A percentile compares a stretch with the other conserved stretches of the same genome.
Evolutionary conservation across 768 basidiomycete genomes (phyloP).

Genomic region (Chalciporus sphaerocephalus): DNA sequence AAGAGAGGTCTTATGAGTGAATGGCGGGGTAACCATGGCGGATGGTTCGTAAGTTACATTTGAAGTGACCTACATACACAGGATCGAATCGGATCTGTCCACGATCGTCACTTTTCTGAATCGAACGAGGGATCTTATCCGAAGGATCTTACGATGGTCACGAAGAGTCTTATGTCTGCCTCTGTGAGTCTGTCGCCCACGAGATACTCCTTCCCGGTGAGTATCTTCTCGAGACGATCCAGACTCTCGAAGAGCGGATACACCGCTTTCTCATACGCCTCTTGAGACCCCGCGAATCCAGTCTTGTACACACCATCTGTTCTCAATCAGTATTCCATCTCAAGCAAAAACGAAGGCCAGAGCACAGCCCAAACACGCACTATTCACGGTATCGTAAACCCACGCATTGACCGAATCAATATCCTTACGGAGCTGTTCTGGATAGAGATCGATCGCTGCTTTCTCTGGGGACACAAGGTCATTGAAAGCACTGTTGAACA

Average conservation of each 20-base stretch:
- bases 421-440: conserved; percentile 59
- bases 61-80: conserved; percentile 90
- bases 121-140: neutral
- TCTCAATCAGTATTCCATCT: neutral
- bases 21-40: conserved; percentile 85
- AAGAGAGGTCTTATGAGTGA: conserved; percentile 40
- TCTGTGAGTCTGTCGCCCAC: conserved; percentile 82
- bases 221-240: conserved; percentile 73
- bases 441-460: conserved; percentile 72
- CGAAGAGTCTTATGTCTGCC: conserved; percentile 82
- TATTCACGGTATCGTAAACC: conserved; percentile 84
- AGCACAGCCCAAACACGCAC: conserved; percentile 38
- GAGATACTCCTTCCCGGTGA: conserved; percentile 78
- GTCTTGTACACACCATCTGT: conserved; percentile 83
- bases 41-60: conserved; percentile 84
- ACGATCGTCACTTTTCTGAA: neutral
- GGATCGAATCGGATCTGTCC: conserved; percentile 80
- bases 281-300: conserved; percentile 80
- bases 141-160: conserved; percentile 69
- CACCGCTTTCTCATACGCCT: conserved; percentile 79
- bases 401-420: conserved; percentile 85
- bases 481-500: conserved; percentile 86
- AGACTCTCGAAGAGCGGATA: conserved; percentile 70
- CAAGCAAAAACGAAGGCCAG: neutral
- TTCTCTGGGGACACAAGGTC: conserved; percentile 61